Percentiles rank a stretch among this genome's conserved stretches.
Evolutionary conservation across 345 rosid species (phyloP).

Genomic region (Eucalyptus brandiana): DNA sequence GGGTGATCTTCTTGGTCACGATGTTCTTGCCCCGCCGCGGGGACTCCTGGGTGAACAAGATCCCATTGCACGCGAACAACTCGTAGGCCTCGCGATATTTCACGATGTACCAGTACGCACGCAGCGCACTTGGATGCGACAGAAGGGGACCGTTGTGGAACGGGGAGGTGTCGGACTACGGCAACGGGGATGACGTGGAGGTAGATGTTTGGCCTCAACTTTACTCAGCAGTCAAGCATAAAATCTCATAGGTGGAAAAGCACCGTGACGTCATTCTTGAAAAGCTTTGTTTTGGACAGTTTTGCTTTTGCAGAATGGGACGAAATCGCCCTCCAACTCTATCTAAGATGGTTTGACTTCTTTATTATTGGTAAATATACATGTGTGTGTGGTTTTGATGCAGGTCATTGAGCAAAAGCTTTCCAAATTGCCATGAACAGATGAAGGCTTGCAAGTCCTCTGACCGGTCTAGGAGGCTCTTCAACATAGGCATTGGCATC

Average conservation of each 20-base stretch:
- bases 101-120: conserved; percentile 88
- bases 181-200: too few species aligned
- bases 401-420: neutral
- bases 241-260: conserved; percentile 9
- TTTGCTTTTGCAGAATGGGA: neutral
- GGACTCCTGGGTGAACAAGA: conserved; percentile 85
- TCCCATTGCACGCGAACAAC: conserved; percentile 77
- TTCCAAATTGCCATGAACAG: neutral
- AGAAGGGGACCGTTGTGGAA: conserved; percentile 93
- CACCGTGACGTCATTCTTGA: neutral
- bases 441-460: neutral
- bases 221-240: conserved; percentile 1
- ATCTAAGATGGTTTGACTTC: neutral
- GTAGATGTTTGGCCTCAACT: conserved; percentile 29
- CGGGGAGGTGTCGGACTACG: conserved; percentile 40
- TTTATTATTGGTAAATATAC: neutral
- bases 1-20: conserved; percentile 51
- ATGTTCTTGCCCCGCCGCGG: conserved; percentile 41
- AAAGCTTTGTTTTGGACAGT: neutral
- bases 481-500: neutral
- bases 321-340: neutral
- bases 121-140: conserved; percentile 89
- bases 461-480: neutral
- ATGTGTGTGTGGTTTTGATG: neutral
- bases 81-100: conserved; percentile 60